A percentile compares a stretch with the other conserved stretches of the same genome.
phyloP scores from a whole-genome alignment of 148 eudicot species.

The Rhododendron mucronatum region DNA sequence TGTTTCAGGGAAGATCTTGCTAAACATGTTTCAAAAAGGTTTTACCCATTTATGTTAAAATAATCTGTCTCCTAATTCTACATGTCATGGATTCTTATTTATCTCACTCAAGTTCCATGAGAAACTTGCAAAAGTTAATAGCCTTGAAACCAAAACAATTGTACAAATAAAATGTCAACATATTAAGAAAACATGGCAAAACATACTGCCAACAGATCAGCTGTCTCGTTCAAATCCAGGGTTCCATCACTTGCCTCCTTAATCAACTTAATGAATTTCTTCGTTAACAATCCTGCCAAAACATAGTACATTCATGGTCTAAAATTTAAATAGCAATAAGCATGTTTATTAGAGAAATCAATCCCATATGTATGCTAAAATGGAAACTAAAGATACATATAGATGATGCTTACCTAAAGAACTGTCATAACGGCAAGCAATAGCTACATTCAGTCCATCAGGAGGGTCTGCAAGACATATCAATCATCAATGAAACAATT shows the following conservation, averaged over 20 bases:
- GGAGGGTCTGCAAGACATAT: constrained; percentile 23
- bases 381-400: constrained; percentile 2
- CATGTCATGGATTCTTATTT: background rate
- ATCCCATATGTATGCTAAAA: background rate
- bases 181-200: background rate
- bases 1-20: background rate
- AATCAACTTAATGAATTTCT: constrained; percentile 35
- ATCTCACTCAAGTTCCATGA: background rate
- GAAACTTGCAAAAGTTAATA: background rate
- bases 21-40: background rate
- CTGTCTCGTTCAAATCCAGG: constrained; percentile 38
- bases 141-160: background rate
- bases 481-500: background rate
- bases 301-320: constrained; percentile 9
- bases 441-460: constrained; percentile 17
- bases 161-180: background rate
- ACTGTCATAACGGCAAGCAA: constrained; percentile 36
- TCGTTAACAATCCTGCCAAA: constrained; percentile 42
- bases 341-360: background rate
- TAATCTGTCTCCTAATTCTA: background rate
- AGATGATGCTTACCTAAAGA: constrained; percentile 37
- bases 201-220: constrained; percentile 34
- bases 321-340: background rate
- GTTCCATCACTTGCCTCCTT: constrained; percentile 34
- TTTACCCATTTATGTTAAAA: background rate